These are phyloP conservation scores for Senna siamea DNA, from an alignment of 306 rosid species.

Conservation along the genomic window DNA sequence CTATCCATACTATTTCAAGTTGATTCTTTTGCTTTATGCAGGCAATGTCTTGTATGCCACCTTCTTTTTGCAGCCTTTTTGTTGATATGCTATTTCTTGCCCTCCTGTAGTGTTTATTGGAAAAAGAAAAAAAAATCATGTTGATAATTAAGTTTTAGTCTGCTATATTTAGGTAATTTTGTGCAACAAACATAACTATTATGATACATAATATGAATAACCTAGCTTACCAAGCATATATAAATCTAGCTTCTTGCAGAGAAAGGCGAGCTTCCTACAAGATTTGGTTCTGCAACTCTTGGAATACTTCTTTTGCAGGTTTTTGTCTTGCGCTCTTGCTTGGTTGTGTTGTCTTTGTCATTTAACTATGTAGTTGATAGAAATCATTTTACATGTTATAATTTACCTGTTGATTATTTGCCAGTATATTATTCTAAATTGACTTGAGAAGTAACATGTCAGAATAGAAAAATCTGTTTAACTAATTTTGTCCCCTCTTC, in stretches of 20 bases:
- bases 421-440: conserved; percentile 30
- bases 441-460: conserved; percentile 36
- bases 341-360: conserved; percentile 33
- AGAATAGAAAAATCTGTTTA: conserved; percentile 23
- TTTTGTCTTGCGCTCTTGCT: conserved; percentile 37
- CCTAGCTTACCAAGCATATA: conserved; percentile 47
- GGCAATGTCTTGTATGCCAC: background rate
- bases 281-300: conserved; percentile 96
- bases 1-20: background rate
- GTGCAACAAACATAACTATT: conserved; percentile 13
- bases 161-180: conserved; percentile 19
- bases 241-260: conserved; percentile 93
- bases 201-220: conserved; percentile 27
- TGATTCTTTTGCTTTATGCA: conserved; percentile 1
- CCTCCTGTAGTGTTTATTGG: background rate
- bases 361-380: conserved; percentile 23
- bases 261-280: conserved; percentile 98
- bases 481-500: conserved; percentile 40
- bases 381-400: conserved; percentile 29
- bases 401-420: conserved; percentile 43
- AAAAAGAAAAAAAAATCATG: conserved; percentile 17
- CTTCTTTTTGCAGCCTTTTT: conserved; percentile 21
- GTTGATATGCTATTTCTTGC: background rate
- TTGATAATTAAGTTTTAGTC: conserved; percentile 23
- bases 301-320: conserved; percentile 99